These are phyloP conservation scores for Calvatia gigantea DNA, from an alignment of 768 basidiomycete genomes.

Conservation along the genomic window DNA sequence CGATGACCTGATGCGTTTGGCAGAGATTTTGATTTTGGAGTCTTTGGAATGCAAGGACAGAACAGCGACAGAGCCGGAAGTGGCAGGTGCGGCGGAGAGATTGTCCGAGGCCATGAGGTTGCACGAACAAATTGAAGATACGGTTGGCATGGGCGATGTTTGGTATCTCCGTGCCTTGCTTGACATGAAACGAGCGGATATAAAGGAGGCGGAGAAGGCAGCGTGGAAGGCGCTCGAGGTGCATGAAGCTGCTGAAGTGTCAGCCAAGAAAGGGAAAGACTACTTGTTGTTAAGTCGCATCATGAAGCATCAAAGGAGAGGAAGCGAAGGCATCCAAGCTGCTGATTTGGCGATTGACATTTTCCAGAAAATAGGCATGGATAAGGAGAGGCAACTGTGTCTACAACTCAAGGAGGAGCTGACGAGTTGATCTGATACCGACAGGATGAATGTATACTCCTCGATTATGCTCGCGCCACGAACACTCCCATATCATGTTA, in stretches of 20 bases:
- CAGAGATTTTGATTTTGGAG: background rate
- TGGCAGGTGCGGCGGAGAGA: background rate
- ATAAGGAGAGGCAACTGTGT: background rate
- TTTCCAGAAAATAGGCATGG: background rate
- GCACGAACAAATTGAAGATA: background rate
- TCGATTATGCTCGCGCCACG: no score
- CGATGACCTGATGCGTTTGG: constrained; percentile 14
- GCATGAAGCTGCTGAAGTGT: background rate
- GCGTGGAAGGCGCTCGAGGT: background rate
- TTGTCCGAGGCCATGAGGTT: background rate
- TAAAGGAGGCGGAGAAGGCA: background rate
- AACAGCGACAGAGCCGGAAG: background rate
- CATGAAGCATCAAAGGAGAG: background rate
- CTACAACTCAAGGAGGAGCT: background rate
- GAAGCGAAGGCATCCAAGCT: background rate
- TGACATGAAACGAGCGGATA: background rate
- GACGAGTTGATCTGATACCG: background rate
- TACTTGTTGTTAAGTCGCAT: background rate
- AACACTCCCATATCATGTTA: no score
- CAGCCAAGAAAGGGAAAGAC: constrained; percentile 1
- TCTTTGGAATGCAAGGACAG: background rate
- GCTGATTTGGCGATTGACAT: background rate
- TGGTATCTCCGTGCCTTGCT: background rate
- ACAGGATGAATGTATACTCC: background rate
- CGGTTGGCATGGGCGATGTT: background rate